Evolutionary conservation across 176 grass and related monocot species (phyloP).

Genomic region (Typha latifolia): DNA sequence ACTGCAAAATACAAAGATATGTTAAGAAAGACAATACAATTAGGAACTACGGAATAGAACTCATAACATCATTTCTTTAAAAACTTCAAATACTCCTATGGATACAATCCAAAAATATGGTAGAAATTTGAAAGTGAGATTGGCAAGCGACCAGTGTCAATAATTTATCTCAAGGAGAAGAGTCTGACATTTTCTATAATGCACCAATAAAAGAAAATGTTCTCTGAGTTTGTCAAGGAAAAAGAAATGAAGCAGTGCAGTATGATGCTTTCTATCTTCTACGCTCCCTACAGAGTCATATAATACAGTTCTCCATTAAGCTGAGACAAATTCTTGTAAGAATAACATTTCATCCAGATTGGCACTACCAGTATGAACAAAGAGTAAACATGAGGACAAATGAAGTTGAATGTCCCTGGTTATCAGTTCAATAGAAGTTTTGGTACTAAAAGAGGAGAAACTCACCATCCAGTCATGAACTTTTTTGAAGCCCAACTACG

Average conservation of each 20-base stretch:
- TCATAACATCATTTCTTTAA: neutral
- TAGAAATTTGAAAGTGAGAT: neutral
- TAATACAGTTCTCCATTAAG: neutral
- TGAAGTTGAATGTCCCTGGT: neutral
- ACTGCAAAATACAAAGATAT: slow-evolving; percentile 9
- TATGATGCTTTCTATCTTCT: neutral
- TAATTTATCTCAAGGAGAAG: neutral
- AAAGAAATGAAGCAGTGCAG: neutral
- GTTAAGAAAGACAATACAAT: neutral
- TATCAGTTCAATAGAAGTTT: neutral
- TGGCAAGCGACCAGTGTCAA: neutral
- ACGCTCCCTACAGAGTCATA: neutral
- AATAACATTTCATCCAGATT: neutral
- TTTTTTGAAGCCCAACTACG: slow-evolving; percentile 30
- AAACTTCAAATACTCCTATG: neutral
- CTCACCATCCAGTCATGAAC: slow-evolving; percentile 26
- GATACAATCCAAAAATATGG: neutral
- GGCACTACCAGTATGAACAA: neutral
- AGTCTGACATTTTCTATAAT: too few species aligned
- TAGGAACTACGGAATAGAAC: neutral
- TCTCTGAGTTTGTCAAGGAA: too few species aligned
- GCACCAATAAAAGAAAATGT: too few species aligned
- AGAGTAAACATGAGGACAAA: neutral
- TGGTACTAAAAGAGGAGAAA: neutral
- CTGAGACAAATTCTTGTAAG: neutral